A percentile compares a stretch with the other conserved stretches of the same genome.
Evolutionary conservation across 495 filamentous ascomycete species (phyloP).

Genomic region (Penicillium herquei): DNA sequence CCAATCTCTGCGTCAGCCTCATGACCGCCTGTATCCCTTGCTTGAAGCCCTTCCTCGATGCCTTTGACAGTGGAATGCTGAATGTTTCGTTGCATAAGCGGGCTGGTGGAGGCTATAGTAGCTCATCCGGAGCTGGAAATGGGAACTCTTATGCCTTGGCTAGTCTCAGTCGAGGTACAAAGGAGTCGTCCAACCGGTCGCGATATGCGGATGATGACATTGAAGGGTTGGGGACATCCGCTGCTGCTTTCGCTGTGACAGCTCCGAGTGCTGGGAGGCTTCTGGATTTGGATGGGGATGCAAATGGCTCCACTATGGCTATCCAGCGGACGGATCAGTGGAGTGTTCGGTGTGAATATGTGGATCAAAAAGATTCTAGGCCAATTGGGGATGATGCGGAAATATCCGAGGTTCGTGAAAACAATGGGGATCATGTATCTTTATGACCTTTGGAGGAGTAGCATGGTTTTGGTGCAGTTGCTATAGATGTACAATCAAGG

Average conservation of each 20-base stretch:
- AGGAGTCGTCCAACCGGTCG: background rate
- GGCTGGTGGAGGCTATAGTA: conserved; percentile 2
- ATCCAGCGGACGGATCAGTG: conserved; percentile 13
- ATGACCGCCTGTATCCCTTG: conserved; percentile 38
- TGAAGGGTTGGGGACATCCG: background rate
- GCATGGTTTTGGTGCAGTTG: no score
- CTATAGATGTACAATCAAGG: no score
- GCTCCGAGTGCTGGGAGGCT: background rate
- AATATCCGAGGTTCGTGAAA: background rate
- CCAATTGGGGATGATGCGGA: background rate
- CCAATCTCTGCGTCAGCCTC: conserved; percentile 27
- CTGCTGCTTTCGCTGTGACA: background rate
- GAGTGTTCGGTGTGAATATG: conserved; percentile 9
- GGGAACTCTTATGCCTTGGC: conserved; percentile 8
- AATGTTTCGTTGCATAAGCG: conserved; percentile 7
- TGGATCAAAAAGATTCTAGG: background rate
- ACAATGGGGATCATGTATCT: background rate
- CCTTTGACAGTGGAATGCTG: conserved; percentile 32
- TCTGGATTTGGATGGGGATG: background rate
- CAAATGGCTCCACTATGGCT: background rate
- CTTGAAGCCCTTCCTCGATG: conserved; percentile 38
- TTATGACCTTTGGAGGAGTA: background rate
- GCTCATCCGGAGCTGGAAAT: background rate
- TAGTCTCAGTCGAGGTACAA: conserved; percentile 2
- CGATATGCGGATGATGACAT: background rate